Percentiles rank a stretch among this genome's conserved stretches.
Conservation (phyloP, 2,329 filamentous ascomycete species). For the Arthroderma sp. region DNA sequence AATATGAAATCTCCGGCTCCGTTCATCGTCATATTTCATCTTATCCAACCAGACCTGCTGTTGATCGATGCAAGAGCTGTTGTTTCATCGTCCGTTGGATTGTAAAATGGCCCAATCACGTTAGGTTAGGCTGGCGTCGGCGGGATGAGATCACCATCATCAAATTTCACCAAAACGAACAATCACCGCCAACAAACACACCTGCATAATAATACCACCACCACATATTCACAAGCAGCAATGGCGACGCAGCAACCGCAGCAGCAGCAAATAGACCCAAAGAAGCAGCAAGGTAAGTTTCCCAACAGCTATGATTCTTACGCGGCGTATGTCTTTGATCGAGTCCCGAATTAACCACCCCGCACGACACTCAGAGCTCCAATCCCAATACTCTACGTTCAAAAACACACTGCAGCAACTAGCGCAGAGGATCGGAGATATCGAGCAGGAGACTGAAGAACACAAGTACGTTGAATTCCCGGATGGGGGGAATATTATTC, state of each 20-base stretch:
- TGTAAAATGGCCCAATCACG: too few species aligned
- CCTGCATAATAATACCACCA: too few species aligned
- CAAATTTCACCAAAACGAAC: too few species aligned
- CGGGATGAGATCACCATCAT: too few species aligned
- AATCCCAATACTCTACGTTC: slow-evolving; percentile 40
- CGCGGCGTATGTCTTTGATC: not conserved
- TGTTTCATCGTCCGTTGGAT: too few species aligned
- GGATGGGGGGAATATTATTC: slow-evolving; percentile 1
- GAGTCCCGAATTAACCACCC: not conserved
- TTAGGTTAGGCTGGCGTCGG: too few species aligned
- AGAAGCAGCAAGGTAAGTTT: slow-evolving; percentile 35
- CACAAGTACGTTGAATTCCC: slow-evolving; percentile 60
- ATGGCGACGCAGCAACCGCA: slow-evolving; percentile 7
- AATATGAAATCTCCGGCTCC: too few species aligned
- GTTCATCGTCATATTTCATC: too few species aligned
- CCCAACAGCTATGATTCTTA: not conserved
- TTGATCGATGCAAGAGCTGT: too few species aligned
- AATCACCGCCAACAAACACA: too few species aligned
- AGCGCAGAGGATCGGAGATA: slow-evolving; percentile 90
- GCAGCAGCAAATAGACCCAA: slow-evolving; percentile 26
- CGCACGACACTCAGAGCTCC: slow-evolving; percentile 27
- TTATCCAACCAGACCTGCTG: too few species aligned
- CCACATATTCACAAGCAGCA: too few species aligned
- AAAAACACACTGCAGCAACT: slow-evolving; percentile 73
- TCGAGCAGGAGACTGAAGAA: slow-evolving; percentile 93